Percentiles rank a stretch among this genome's conserved stretches.
These are phyloP conservation scores for Tolypocladium paradoxum DNA, from an alignment of 2,329 filamentous ascomycete species.

Conservation along the genomic window DNA sequence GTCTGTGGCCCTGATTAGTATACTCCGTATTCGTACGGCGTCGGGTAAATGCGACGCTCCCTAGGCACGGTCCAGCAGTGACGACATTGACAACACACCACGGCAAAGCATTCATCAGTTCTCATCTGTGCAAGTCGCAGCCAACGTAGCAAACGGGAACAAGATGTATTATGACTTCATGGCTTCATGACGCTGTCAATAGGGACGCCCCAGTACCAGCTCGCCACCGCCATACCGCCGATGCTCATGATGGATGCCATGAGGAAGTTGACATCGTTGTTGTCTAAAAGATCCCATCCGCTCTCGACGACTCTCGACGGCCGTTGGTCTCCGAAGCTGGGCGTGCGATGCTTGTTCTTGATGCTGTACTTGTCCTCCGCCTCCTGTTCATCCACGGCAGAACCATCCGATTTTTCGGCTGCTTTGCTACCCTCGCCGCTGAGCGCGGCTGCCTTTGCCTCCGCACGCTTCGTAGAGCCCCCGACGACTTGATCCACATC, in stretches of 20 bases:
- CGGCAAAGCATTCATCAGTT: background rate
- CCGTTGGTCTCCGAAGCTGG: slow-evolving; percentile 43
- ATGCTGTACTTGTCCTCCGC: slow-evolving; percentile 35
- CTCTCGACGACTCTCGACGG: slow-evolving; percentile 56
- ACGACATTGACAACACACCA: background rate
- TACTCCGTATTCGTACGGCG: too few relatives aligned
- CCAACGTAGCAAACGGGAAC: background rate
- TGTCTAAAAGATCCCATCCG: slow-evolving; percentile 69
- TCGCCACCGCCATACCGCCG: slow-evolving; percentile 57
- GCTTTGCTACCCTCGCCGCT: slow-evolving; percentile 33
- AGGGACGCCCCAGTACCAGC: slow-evolving; percentile 50
- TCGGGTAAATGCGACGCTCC: background rate
- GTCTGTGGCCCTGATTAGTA: background rate
- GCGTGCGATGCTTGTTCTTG: slow-evolving; percentile 35
- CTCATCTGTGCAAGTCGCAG: background rate
- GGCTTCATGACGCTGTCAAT: slow-evolving; percentile 28
- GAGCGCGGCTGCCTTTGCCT: slow-evolving; percentile 29
- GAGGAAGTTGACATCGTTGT: slow-evolving; percentile 89
- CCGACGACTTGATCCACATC: slow-evolving; percentile 13
- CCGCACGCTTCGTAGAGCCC: slow-evolving; percentile 21
- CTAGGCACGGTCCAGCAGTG: background rate
- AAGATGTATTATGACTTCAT: background rate
- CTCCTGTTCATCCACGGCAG: slow-evolving; percentile 24
- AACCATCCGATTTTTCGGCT: slow-evolving; percentile 22
- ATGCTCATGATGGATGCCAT: slow-evolving; percentile 81